Evolutionary conservation across 2,329 filamentous ascomycete genomes (phyloP), one percentile per base, ranked within the genome.

Genomic region (Hypoxylon sp.): DNA sequence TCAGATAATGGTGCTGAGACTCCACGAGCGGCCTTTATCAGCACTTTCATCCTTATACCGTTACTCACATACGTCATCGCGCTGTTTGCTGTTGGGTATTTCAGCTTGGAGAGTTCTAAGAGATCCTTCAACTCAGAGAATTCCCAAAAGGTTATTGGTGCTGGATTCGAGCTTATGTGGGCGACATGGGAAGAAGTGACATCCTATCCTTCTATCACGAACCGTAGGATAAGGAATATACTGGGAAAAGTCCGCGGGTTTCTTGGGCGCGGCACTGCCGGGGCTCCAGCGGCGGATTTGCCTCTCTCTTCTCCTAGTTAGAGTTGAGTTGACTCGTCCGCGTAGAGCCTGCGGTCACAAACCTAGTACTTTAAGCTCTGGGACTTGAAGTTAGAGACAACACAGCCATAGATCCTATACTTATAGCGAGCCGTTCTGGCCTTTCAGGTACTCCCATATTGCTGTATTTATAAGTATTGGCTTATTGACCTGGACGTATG

Each of bases 1-100:
- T 8, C 17, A 19, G 19, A 46, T n/a, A 22, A 46, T 13, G 11
- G 4, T 37, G 35, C 4, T 37, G 35, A 13, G 11, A n/a, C 42
- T 9, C n/a, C 42, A 9, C 19, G 19, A 24, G 42, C n/a, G 6
- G 19, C 42, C 19, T 19, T 46, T 11, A 6, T 46, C 3, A 46
- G 17, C 6, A 46, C 42, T 46, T 46, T 46, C 42, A 11, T 46
- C 42, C n/a, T 46, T n/a, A 46, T 46, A 46, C 42, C 42, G 42
- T 19, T 46, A 6, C 42, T 46, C 19, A 46, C 42, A 46, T 46
- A 46, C 13, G 42, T 13, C 6, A 19, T 22, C 17, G 5, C 42
- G 19, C 19, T 22, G 19, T 22, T 22, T 22, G 42, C 42, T 24
- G 8, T 46, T 22, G n/a, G 42, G 8, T 46, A 24, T 46, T 19